Conservation (phyloP, 1,284 basidiomycete species). For the Golubevia pallescens region DNA sequence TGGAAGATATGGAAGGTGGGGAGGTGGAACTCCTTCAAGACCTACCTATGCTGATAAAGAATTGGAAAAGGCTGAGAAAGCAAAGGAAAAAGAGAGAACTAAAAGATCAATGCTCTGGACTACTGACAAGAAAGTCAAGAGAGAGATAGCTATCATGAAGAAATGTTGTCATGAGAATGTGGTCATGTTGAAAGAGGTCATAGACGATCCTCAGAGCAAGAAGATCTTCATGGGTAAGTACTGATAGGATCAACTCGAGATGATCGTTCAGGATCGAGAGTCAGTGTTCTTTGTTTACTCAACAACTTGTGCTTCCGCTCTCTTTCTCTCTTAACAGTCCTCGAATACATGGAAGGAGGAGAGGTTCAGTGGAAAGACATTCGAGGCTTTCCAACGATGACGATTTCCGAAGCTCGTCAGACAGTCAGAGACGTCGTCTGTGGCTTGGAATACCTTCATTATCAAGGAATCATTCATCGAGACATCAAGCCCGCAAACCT, state of each 20-base stretch:
- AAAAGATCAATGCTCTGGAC: constrained; percentile 44
- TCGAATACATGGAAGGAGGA: constrained; percentile 75
- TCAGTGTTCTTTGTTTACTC: too few species aligned
- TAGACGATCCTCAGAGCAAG: constrained; percentile 87
- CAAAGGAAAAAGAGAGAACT: constrained; percentile 39
- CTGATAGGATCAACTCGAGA: too few species aligned
- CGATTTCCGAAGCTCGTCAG: constrained; percentile 79
- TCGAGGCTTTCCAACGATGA: constrained; percentile 67
- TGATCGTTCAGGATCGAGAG: too few species aligned
- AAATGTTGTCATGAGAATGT: constrained; percentile 86
- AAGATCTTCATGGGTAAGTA: constrained; percentile 89
- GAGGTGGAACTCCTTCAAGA: constrained; percentile 10
- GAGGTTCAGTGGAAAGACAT: constrained; percentile 83
- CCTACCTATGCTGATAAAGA: constrained; percentile 21
- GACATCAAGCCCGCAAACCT: constrained; percentile 99
- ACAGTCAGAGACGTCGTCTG: constrained; percentile 91
- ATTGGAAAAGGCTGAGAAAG: constrained; percentile 10
- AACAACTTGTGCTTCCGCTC: too few species aligned
- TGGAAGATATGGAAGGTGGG: constrained; percentile 17
- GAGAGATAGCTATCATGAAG: constrained; percentile 98
- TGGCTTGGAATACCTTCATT: constrained; percentile 91
- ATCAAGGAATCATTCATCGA: constrained; percentile 97
- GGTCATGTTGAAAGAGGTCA: constrained; percentile 89
- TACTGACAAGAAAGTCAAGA: constrained; percentile 71
- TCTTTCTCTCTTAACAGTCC: constrained; percentile 66